These are phyloP conservation scores for Nakazawaea anatomiae DNA, from an alignment of 805 yeast species.

Conservation along the genomic window DNA sequence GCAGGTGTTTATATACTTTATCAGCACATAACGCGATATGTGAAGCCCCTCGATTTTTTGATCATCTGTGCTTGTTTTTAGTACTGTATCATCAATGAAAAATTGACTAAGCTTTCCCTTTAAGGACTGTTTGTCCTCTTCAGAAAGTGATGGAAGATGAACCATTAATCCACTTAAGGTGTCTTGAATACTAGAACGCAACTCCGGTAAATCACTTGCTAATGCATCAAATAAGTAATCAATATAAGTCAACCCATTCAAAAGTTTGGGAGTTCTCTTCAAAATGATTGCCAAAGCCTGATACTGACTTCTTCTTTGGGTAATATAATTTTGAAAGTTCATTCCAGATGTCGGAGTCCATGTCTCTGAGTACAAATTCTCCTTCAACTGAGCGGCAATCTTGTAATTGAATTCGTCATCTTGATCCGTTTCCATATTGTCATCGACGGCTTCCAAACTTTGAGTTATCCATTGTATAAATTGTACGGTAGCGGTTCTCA, in stretches of 20 bases:
- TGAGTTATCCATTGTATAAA: slow-evolving; percentile 58
- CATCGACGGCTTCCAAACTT: slow-evolving; percentile 8
- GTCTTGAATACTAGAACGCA: slow-evolving; percentile 66
- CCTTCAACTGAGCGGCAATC: slow-evolving; percentile 49
- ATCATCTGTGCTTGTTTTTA: slow-evolving; percentile 11
- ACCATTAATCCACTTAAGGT: slow-evolving; percentile 55
- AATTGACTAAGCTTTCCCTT: slow-evolving; percentile 30
- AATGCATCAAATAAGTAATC: slow-evolving; percentile 69
- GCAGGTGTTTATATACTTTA: slow-evolving; percentile 58
- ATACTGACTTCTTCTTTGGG: slow-evolving; percentile 60
- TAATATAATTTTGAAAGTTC: slow-evolving; percentile 26
- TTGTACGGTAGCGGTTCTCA: slow-evolving; percentile 52
- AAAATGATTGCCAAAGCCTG: slow-evolving; percentile 73
- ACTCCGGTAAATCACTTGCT: slow-evolving; percentile 54
- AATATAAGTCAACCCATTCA: slow-evolving; percentile 43
- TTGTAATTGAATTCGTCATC: slow-evolving; percentile 29
- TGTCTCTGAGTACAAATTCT: slow-evolving; percentile 39
- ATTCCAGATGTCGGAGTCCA: slow-evolving; percentile 18
- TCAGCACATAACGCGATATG: slow-evolving; percentile 55
- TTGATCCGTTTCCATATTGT: slow-evolving; percentile 12
- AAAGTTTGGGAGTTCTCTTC: slow-evolving; percentile 33
- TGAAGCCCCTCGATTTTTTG: slow-evolving; percentile 29
- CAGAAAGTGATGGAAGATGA: slow-evolving; percentile 36
- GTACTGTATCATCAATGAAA: slow-evolving; percentile 26
- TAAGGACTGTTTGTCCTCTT: slow-evolving; percentile 32